A percentile compares a stretch with the other conserved stretches of the same genome.
Conservation (phyloP, 345 rosid genomes). For the Ricinus communis region DNA sequence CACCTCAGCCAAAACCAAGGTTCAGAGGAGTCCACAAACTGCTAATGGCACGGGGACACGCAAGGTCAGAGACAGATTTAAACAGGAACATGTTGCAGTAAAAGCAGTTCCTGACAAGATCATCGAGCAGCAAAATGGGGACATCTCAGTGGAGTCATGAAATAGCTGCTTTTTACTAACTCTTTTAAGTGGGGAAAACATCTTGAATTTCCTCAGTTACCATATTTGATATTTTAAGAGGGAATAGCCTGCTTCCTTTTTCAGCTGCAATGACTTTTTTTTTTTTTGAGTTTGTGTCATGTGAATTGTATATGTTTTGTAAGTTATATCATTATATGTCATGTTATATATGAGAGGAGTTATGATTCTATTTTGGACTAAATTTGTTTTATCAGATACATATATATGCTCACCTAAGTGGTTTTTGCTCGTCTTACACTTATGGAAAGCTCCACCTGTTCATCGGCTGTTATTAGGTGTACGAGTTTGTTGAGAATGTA, state of each 20-base stretch:
- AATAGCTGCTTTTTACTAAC: conserved; percentile 31
- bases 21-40: conserved; percentile 24
- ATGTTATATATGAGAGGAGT: conserved; percentile 40
- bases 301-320: conserved; percentile 45
- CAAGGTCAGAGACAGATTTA: conserved; percentile 45
- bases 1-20: conserved; percentile 33
- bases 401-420: conserved; percentile 12
- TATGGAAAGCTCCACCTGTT: neutral
- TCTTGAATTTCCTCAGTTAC: conserved; percentile 23
- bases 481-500: conserved; percentile 7
- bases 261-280: conserved; percentile 25
- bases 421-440: neutral
- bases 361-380: conserved; percentile 30
- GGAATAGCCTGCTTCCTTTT: conserved; percentile 35
- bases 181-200: conserved; percentile 19
- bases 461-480: neutral
- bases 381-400: conserved; percentile 14
- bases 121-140: conserved; percentile 24
- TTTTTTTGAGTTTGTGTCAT: conserved; percentile 21
- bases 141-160: conserved; percentile 46
- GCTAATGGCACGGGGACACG: conserved; percentile 45
- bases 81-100: conserved; percentile 36
- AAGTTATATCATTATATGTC: conserved; percentile 28
- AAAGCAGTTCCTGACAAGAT: conserved; percentile 45
- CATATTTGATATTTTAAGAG: conserved; percentile 26